phyloP scores from a whole-genome alignment of 2,329 filamentous ascomycete species.

The Lecanosticta acicola region DNA sequence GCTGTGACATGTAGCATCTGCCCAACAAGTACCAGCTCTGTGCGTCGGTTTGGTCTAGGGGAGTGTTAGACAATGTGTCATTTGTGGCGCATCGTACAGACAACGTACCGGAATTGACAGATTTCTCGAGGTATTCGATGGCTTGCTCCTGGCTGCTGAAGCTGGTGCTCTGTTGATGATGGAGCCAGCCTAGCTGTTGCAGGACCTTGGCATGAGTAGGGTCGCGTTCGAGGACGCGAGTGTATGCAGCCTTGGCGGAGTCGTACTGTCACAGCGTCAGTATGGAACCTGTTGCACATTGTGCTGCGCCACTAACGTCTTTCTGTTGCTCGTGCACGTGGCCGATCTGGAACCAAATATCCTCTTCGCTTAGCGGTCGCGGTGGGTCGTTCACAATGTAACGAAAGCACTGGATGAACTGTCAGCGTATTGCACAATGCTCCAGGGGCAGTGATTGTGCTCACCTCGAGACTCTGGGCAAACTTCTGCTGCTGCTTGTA shows the following conservation, averaged over 20 bases:
- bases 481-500: slow-evolving; percentile 99
- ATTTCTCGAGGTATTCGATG: slow-evolving; percentile 96
- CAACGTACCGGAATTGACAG: slow-evolving; percentile 75
- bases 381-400: slow-evolving; percentile 94
- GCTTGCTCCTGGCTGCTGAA: slow-evolving; percentile 92
- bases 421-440: slow-evolving; percentile 22
- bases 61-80: slow-evolving; percentile 19
- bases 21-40: slow-evolving; percentile 99
- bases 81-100: background rate
- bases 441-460: slow-evolving; percentile 7
- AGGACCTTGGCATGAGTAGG: slow-evolving; percentile 96
- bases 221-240: slow-evolving; percentile 86
- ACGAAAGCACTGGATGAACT: slow-evolving; percentile 74
- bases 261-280: slow-evolving; percentile 63
- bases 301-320: slow-evolving; percentile 61
- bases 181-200: slow-evolving; percentile 94
- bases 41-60: slow-evolving; percentile 79
- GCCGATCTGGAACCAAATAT: slow-evolving; percentile 99
- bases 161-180: slow-evolving; percentile 89
- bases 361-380: slow-evolving; percentile 86
- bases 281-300: slow-evolving; percentile 1
- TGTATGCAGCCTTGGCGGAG: slow-evolving; percentile 84
- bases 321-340: slow-evolving; percentile 99
- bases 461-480: slow-evolving; percentile 80
- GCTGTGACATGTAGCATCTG: slow-evolving; percentile 98